Evolutionary conservation across 2,329 filamentous ascomycete genomes (phyloP), one percentile per base, ranked within the genome.

Genomic region (Arachnomyces sp.): DNA sequence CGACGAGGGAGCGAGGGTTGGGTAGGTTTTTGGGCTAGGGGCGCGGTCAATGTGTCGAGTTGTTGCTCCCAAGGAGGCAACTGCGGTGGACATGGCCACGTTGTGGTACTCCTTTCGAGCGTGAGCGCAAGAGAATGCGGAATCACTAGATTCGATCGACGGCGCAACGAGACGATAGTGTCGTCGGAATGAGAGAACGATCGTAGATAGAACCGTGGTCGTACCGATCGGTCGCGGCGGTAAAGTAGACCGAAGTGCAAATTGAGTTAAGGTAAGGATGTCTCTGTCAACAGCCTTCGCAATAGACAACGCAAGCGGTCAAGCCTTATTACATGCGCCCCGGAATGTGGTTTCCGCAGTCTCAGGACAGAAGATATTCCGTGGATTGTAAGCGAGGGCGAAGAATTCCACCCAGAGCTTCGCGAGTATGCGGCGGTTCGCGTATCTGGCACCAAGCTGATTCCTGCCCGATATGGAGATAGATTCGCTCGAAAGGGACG

Each of bases 31-130:
- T 9, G 67, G 67, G 48, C 66, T 70, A 33, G 59, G 57, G 47
- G 68, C 64, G 51, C 56, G 61, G 44, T 61, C 58, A 47, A 67
- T 65, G 36, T 64, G 57, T 51, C 70, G 57, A 38, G 67, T 57
- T 45, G 67, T 59, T 38, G 61, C 57, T 38, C 64, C 54, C 36
- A 64, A 61, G 51, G 66, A 59, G 44, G 67, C 68, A 50, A 72
- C 67, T 36, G 63, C 67, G 42, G 68, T 71, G 44, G 68, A 70
- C 67, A 71, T 71, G 46, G 43, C 56, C 44, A 40, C 39, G 39
- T 30, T n/a, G 15, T 25, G 36, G 36, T 13, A 31, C 7, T 16
- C 15, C 12, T 12, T 14, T 40, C 18, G 38, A 11, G 12, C n/a
- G 7, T 20, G 34, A 36, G 14, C 18, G 18, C n/a, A 17, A 18